phyloP scores from a whole-genome alignment of 306 rosid genomes.

The Dryas alaskensis region DNA sequence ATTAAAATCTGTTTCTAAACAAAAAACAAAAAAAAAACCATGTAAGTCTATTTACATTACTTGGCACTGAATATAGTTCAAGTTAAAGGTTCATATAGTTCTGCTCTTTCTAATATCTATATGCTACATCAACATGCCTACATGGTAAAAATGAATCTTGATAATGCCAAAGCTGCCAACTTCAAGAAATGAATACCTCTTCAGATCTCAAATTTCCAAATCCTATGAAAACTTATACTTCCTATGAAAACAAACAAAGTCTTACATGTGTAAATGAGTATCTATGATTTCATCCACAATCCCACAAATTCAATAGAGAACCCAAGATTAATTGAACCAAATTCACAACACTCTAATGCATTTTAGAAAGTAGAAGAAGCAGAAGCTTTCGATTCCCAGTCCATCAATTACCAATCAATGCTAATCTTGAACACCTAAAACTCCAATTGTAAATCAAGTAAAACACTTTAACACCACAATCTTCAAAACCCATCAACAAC shows the following conservation, averaged over 20 bases:
- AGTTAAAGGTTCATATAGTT: neutral
- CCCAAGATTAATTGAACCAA: neutral
- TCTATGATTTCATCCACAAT: neutral
- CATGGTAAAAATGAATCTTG: neutral
- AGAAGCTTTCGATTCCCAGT: neutral
- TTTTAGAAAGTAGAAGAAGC: neutral
- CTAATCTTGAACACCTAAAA: neutral
- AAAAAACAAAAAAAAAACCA: too few relatives aligned
- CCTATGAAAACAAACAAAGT: neutral
- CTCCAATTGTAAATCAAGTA: neutral
- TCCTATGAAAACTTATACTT: too few relatives aligned
- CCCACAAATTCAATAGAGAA: too few relatives aligned
- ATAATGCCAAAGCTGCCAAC: neutral
- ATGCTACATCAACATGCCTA: neutral
- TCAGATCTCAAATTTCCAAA: neutral
- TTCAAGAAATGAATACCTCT: neutral
- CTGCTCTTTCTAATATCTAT: neutral
- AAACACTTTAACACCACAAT: neutral
- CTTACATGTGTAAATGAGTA: neutral
- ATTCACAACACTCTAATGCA: neutral
- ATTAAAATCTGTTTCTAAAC: too few relatives aligned
- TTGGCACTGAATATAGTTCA: neutral
- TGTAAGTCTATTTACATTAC: neutral
- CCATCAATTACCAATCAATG: neutral
- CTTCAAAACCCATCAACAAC: neutral